Evolutionary conservation across 139 green algal genomes (phyloP).

Genomic region (Volvox reticuliferus): DNA sequence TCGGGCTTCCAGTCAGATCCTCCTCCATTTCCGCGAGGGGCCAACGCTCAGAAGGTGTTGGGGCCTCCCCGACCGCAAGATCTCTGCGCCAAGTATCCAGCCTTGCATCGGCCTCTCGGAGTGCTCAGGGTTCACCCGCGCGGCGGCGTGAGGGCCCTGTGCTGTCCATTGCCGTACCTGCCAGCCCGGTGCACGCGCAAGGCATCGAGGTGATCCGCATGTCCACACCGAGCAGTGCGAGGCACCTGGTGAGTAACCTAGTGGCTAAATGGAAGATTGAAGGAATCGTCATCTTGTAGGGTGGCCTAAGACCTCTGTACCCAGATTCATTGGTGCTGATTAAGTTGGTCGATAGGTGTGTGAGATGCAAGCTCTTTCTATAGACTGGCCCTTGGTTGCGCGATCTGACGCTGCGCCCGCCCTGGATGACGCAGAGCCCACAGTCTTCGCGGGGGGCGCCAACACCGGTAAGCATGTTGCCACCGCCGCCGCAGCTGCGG

Average conservation of each 20-base stretch:
- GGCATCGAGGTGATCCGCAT: conserved; percentile 39
- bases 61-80: not conserved
- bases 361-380: not conserved
- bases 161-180: conserved; percentile 18
- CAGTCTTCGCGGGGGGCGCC: not conserved
- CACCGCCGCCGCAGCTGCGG: not conserved
- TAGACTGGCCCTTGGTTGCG: no score
- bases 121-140: not conserved
- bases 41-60: not conserved
- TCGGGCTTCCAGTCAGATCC: not conserved
- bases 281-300: not conserved
- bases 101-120: not conserved
- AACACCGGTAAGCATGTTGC: conserved; percentile 9
- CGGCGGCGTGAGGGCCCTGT: not conserved
- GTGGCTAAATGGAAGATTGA: not conserved
- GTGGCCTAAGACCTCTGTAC: not conserved
- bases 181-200: not conserved
- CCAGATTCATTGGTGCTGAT: not conserved
- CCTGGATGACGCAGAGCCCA: not conserved
- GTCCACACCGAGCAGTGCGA: not conserved
- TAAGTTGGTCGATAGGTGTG: not conserved
- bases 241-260: not conserved
- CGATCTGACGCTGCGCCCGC: not conserved
- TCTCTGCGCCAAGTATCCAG: not conserved
- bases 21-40: not conserved